These are phyloP conservation scores for Cordyceps tenuipes DNA, from an alignment of 2,329 filamentous ascomycete genomes.

Conservation along the genomic window DNA sequence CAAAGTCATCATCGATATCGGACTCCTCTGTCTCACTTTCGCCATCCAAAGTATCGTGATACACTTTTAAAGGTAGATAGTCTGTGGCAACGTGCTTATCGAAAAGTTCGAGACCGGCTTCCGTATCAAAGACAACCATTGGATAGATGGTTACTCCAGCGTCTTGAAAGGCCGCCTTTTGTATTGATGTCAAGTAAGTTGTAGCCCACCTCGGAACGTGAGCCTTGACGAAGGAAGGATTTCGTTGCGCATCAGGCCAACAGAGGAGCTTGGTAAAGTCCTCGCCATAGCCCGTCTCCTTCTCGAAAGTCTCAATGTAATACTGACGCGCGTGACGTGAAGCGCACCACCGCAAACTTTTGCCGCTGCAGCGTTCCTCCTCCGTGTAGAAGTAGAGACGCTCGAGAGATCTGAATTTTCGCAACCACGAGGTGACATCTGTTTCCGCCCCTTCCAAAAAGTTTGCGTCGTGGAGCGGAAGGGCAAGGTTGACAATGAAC, in stretches of 20 bases:
- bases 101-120: conserved; percentile 14
- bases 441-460: neutral
- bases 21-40: conserved; percentile 4
- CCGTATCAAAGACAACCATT: conserved; percentile 23
- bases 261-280: conserved; percentile 20
- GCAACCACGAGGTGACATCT: conserved; percentile 5
- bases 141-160: conserved; percentile 21
- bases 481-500: conserved; percentile 22
- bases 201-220: conserved; percentile 16
- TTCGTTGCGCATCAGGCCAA: conserved; percentile 26
- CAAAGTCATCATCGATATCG: conserved; percentile 14
- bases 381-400: conserved; percentile 19
- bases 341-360: conserved; percentile 24
- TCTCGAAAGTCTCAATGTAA: conserved; percentile 20
- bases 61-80: conserved; percentile 7
- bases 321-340: conserved; percentile 23
- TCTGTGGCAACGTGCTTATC: conserved; percentile 13
- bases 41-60: neutral
- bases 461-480: conserved; percentile 11
- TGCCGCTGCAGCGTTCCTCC: neutral
- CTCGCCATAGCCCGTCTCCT: conserved; percentile 18
- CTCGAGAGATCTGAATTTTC: conserved; percentile 15
- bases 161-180: neutral
- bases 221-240: conserved; percentile 22
- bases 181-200: neutral